These are phyloP conservation scores for Primulina huaijiensis DNA, from an alignment of 257 asterid species.

Conservation along the genomic window DNA sequence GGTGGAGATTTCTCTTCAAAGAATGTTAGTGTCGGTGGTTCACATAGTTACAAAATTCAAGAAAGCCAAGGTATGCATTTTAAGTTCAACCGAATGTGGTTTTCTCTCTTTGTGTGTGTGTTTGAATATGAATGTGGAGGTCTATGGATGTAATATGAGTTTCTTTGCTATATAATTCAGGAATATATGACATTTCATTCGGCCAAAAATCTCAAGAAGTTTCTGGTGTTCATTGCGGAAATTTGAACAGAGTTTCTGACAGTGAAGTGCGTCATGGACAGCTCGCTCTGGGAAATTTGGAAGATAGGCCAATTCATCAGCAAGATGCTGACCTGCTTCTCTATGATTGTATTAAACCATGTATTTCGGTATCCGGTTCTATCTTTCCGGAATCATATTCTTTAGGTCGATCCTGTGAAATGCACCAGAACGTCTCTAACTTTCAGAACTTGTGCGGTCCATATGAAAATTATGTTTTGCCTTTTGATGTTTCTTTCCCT, in stretches of 20 bases:
- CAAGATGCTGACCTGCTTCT: constrained; percentile 35
- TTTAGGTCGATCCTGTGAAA: constrained; percentile 27
- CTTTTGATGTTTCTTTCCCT: constrained; percentile 33
- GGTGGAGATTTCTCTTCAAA: constrained; percentile 34
- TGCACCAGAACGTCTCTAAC: constrained; percentile 29
- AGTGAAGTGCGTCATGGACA: constrained; percentile 35
- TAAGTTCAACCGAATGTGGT: neutral
- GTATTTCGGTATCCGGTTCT: constrained; percentile 26
- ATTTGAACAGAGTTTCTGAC: constrained; percentile 34
- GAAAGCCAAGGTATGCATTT: constrained; percentile 47
- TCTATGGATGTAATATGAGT: neutral
- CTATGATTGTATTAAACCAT: neutral
- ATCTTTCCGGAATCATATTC: constrained; percentile 36
- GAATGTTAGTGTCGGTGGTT: constrained; percentile 38
- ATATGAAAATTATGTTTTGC: constrained; percentile 34
- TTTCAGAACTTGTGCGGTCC: constrained; percentile 32
- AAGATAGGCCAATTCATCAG: constrained; percentile 38
- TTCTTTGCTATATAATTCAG: constrained; percentile 37
- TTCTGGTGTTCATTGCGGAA: constrained; percentile 27
- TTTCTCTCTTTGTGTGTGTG: neutral
- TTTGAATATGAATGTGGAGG: neutral
- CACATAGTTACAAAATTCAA: constrained; percentile 35
- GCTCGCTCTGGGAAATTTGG: constrained; percentile 29
- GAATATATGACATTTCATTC: constrained; percentile 35
- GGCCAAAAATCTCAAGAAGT: constrained; percentile 35